Evolutionary conservation across 352 stramenopile genomes (phyloP).

Genomic region (Saprolegnia diclina): DNA sequence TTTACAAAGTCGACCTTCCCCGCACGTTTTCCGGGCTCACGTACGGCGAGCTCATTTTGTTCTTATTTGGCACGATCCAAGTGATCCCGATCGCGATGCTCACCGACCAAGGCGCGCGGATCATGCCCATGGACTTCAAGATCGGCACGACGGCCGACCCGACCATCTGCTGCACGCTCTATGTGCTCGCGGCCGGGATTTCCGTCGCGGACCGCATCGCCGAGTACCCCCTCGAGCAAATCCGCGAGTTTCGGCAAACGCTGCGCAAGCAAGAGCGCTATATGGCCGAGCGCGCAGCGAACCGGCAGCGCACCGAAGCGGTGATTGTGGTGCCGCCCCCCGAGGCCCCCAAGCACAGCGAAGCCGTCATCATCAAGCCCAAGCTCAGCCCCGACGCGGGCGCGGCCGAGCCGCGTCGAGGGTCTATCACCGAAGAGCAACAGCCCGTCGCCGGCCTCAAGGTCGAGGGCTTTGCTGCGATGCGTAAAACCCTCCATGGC

Average conservation of each 20-base stretch:
- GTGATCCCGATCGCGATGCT: slow-evolving; percentile 68
- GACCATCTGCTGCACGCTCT: slow-evolving; percentile 79
- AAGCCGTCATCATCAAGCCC: background rate
- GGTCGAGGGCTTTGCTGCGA: background rate
- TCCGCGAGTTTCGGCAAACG: slow-evolving; percentile 70
- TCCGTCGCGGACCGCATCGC: slow-evolving; percentile 51
- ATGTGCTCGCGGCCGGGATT: slow-evolving; percentile 56
- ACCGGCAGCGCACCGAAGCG: slow-evolving; percentile 11
- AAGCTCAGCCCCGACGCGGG: background rate
- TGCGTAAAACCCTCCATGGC: slow-evolving; percentile 16
- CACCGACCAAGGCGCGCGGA: slow-evolving; percentile 55
- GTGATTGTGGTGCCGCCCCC: background rate
- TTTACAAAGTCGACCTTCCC: slow-evolving; percentile 75
- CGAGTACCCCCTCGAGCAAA: slow-evolving; percentile 64
- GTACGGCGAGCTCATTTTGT: slow-evolving; percentile 70
- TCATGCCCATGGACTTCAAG: slow-evolving; percentile 80
- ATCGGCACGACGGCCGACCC: slow-evolving; percentile 63
- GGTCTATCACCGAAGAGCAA: background rate
- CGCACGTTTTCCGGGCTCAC: slow-evolving; percentile 72
- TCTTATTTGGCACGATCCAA: slow-evolving; percentile 63
- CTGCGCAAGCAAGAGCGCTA: slow-evolving; percentile 38
- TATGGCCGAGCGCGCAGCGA: slow-evolving; percentile 12
- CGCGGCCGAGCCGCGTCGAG: background rate
- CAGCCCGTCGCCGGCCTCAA: background rate
- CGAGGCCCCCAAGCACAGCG: background rate